phyloP scores from a whole-genome alignment of 306 rosid species.

The Pterocarpus santalinus region DNA sequence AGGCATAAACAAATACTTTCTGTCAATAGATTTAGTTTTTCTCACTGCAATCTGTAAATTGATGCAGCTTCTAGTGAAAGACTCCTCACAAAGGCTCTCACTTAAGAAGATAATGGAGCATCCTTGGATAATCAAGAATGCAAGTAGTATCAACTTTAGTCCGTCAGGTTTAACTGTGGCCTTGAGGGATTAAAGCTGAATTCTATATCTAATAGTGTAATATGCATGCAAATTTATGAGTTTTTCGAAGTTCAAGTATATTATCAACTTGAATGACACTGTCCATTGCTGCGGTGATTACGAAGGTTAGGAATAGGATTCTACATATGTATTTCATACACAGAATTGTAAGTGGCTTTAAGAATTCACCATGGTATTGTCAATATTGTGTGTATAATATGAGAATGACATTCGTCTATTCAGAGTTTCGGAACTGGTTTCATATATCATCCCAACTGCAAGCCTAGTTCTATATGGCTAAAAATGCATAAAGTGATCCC shows the following conservation, averaged over 20 bases:
- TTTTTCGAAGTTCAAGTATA: slow-evolving; percentile 3
- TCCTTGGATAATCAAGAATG: too few species aligned
- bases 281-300: background rate
- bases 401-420: background rate
- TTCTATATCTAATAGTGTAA: slow-evolving; percentile 3
- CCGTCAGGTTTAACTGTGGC: background rate
- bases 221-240: background rate
- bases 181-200: slow-evolving; percentile 13
- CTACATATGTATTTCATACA: background rate
- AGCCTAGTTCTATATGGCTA: too few species aligned
- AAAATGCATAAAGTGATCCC: too few species aligned
- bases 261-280: background rate
- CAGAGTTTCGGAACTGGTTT: background rate
- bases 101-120: too few species aligned
- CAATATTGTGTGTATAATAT: background rate
- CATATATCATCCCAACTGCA: background rate
- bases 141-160: slow-evolving; percentile 40
- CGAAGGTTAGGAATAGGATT: slow-evolving; percentile 24
- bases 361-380: slow-evolving; percentile 16
- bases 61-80: too few species aligned
- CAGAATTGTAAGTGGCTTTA: background rate
- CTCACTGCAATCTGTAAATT: too few species aligned
- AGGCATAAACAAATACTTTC: too few species aligned
- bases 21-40: too few species aligned
- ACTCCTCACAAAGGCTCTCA: too few species aligned